Conservation (phyloP, 208 protist species). For the Leishmania gerbilli region DNA sequence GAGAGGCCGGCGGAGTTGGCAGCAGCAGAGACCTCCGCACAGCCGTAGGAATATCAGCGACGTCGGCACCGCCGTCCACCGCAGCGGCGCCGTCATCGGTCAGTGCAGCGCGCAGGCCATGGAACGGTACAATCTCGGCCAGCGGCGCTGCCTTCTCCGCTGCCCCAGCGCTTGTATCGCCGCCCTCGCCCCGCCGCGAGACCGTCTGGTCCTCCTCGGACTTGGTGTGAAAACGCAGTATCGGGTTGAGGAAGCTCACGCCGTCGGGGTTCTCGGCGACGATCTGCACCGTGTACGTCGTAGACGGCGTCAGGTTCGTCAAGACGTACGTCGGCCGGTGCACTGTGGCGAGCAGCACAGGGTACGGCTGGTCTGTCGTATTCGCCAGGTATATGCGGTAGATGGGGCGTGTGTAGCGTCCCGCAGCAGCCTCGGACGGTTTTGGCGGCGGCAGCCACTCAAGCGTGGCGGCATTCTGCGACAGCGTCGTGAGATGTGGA, state of each 20-base stretch:
- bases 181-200: constrained; percentile 36
- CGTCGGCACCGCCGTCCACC: constrained; percentile 2
- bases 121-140: constrained; percentile 27
- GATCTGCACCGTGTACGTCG: constrained; percentile 81
- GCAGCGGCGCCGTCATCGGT: constrained; percentile 1
- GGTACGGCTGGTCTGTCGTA: constrained; percentile 42
- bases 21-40: background rate
- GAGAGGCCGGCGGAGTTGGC: constrained; percentile 1
- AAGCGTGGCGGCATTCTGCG: constrained; percentile 57
- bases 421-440: constrained; percentile 18
- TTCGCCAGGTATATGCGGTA: constrained; percentile 76
- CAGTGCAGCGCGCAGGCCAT: constrained; percentile 23
- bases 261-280: constrained; percentile 82
- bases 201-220: constrained; percentile 56
- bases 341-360: constrained; percentile 34
- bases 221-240: constrained; percentile 76
- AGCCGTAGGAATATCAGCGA: constrained; percentile 29
- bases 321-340: constrained; percentile 47
- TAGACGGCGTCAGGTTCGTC: constrained; percentile 65
- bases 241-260: constrained; percentile 83
- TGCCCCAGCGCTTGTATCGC: background rate
- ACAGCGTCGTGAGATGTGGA: constrained; percentile 60
- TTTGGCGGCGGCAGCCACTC: constrained; percentile 68
- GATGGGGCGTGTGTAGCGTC: constrained; percentile 35
- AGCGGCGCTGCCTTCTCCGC: constrained; percentile 1